Percentiles rank a stretch among this genome's conserved stretches.
Evolutionary conservation across 2,329 filamentous ascomycete species (phyloP).

Genomic region (Dendryphion nanum): DNA sequence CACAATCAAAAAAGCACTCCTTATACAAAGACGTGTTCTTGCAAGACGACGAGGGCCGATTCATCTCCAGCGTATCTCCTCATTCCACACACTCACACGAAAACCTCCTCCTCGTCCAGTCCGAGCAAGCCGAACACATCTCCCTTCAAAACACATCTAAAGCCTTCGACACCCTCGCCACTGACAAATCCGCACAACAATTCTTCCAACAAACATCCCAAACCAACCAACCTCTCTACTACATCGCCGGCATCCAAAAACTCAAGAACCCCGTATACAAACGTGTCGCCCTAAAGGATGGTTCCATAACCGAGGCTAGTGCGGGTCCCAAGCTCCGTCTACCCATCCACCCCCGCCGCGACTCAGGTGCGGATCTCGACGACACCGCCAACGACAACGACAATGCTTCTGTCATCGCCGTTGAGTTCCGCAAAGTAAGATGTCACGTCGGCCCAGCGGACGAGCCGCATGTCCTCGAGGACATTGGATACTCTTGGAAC

Average conservation of each 20-base stretch:
- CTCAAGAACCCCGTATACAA: slow-evolving; percentile 22
- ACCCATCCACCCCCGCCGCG: slow-evolving; percentile 20
- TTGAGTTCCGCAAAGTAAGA: slow-evolving; percentile 25
- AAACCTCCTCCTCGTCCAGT: slow-evolving; percentile 16
- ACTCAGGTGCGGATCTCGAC: slow-evolving; percentile 16
- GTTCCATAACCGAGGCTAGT: slow-evolving; percentile 10
- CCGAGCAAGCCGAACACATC: slow-evolving; percentile 16
- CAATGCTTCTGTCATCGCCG: slow-evolving; percentile 15
- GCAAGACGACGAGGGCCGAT: slow-evolving; percentile 20
- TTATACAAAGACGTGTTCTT: slow-evolving; percentile 15
- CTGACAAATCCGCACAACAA: slow-evolving; percentile 15
- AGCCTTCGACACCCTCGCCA: slow-evolving; percentile 23
- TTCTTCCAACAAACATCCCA: slow-evolving; percentile 30
- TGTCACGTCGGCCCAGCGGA: slow-evolving; percentile 20
- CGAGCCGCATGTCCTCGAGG: slow-evolving; percentile 26
- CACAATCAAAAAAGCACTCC: slow-evolving; percentile 8
- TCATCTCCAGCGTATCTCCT: slow-evolving; percentile 9
- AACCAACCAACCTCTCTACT: slow-evolving; percentile 44
- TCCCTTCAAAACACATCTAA: slow-evolving; percentile 13
- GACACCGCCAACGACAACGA: slow-evolving; percentile 2
- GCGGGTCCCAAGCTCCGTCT: slow-evolving; percentile 8
- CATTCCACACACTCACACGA: slow-evolving; percentile 1
- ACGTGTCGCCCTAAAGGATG: slow-evolving; percentile 8
- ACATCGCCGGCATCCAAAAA: slow-evolving; percentile 52
- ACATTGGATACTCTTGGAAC: slow-evolving; percentile 26